Conservation (phyloP, 176 grass and related monocot species). For the Ananas comosus region DNA sequence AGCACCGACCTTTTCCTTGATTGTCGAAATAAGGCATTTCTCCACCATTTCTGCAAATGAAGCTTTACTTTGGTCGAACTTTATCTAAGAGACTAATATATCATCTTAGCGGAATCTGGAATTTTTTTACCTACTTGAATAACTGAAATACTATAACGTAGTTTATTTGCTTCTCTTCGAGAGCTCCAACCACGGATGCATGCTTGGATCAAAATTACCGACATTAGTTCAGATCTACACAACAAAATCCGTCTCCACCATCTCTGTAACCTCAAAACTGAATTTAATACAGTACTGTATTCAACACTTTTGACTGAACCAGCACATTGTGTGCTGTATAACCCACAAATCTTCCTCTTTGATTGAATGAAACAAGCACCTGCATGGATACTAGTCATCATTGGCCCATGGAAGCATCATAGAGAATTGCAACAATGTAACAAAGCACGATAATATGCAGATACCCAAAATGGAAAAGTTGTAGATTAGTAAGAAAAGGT, state of each 20-base stretch:
- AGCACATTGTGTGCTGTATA: conserved; percentile 10
- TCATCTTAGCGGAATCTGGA: conserved; percentile 8
- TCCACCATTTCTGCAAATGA: conserved; percentile 66
- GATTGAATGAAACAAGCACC: conserved; percentile 33
- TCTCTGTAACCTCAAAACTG: conserved; percentile 37
- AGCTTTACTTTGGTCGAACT: conserved; percentile 1
- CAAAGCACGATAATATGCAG: too few species aligned
- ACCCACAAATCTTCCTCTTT: conserved; percentile 11
- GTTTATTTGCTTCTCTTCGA: conserved; percentile 26
- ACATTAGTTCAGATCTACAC: conserved; percentile 11
- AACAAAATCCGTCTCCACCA: conserved; percentile 47
- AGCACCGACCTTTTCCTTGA: conserved; percentile 29
- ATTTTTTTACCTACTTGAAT: conserved; percentile 42
- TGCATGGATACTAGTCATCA: conserved; percentile 16
- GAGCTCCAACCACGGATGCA: conserved; percentile 34
- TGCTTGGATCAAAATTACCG: conserved; percentile 45
- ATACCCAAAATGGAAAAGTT: too few species aligned
- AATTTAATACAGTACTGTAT: conserved; percentile 36
- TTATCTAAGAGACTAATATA: background rate
- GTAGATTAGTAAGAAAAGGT: too few species aligned
- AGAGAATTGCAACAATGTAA: background rate
- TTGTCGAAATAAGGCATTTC: conserved; percentile 37
- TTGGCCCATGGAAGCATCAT: background rate
- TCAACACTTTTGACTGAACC: conserved; percentile 21
- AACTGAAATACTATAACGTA: conserved; percentile 10